Percentiles rank a stretch among this genome's conserved stretches.
Evolutionary conservation across 78 protist genomes (phyloP).

Genomic region (Dictyostelium brefeldianum): DNA sequence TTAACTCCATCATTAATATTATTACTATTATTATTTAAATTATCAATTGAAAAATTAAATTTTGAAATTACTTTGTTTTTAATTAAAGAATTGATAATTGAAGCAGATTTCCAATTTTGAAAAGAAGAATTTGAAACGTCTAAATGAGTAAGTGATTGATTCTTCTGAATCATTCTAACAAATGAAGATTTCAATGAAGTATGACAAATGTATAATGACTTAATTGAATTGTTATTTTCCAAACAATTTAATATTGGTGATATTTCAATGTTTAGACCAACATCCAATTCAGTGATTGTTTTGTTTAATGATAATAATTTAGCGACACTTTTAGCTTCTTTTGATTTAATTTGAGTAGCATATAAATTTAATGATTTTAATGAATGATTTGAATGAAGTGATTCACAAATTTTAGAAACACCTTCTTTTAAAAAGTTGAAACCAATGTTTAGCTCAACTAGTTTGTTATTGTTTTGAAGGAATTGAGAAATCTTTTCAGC

Average conservation of each 20-base stretch:
- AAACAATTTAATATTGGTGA: slow-evolving; percentile 20
- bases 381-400: neutral
- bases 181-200: slow-evolving; percentile 26
- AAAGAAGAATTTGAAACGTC: slow-evolving; percentile 49
- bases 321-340: slow-evolving; percentile 32
- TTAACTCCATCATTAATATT: slow-evolving; percentile 6
- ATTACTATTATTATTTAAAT: neutral
- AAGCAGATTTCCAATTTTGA: neutral
- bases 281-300: slow-evolving; percentile 18
- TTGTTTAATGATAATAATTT: slow-evolving; percentile 19
- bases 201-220: neutral
- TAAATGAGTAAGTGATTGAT: slow-evolving; percentile 6
- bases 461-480: slow-evolving; percentile 3
- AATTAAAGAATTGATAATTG: neutral
- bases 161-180: slow-evolving; percentile 21
- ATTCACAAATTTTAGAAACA: slow-evolving; percentile 28
- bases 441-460: slow-evolving; percentile 3
- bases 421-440: slow-evolving; percentile 48
- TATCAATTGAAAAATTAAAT: slow-evolving; percentile 29
- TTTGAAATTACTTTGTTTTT: slow-evolving; percentile 35
- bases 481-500: slow-evolving; percentile 27
- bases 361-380: neutral
- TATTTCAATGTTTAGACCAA: slow-evolving; percentile 40
- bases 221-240: neutral
- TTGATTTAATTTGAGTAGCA: slow-evolving; percentile 47